These are phyloP conservation scores for Stentor coeruleus DNA, from an alignment of 73 alveolate species.

Conservation along the genomic window DNA sequence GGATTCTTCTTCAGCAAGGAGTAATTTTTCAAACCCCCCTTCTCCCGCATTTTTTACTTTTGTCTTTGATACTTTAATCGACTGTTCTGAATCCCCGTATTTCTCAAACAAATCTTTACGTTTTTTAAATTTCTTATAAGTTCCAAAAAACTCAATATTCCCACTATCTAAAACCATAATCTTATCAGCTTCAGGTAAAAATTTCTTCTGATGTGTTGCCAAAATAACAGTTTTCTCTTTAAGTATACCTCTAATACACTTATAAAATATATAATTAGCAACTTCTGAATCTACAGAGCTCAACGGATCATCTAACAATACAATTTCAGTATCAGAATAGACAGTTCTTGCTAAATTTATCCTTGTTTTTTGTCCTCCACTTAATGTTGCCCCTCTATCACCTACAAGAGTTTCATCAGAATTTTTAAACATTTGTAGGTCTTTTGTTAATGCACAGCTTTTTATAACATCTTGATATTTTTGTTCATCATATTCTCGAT, in stretches of 20 bases:
- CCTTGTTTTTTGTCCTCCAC: constrained; percentile 65
- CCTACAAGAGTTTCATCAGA: constrained; percentile 52
- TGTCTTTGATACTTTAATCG: too few relatives aligned
- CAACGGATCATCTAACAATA: constrained; percentile 48
- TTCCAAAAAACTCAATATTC: constrained; percentile 61
- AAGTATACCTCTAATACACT: constrained; percentile 17
- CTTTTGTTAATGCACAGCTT: constrained; percentile 43
- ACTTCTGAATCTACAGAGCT: constrained; percentile 51
- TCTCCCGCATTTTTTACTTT: too few relatives aligned
- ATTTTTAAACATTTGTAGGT: constrained; percentile 40
- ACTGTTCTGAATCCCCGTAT: too few relatives aligned
- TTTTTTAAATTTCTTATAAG: constrained; percentile 47
- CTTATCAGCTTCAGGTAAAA: constrained; percentile 20
- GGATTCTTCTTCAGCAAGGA: background rate
- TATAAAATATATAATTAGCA: constrained; percentile 9
- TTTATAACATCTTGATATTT: constrained; percentile 39
- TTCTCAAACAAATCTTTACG: constrained; percentile 11
- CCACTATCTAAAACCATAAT: constrained; percentile 35
- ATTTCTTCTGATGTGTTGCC: constrained; percentile 29
- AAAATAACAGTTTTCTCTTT: constrained; percentile 29
- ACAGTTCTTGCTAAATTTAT: constrained; percentile 51
- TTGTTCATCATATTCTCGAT: constrained; percentile 41
- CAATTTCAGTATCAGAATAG: constrained; percentile 37
- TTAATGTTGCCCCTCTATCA: constrained; percentile 48
- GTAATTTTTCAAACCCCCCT: background rate